These are phyloP conservation scores for Thermochaetoides dissita DNA, from an alignment of 2,329 filamentous ascomycete species.

Conservation along the genomic window DNA sequence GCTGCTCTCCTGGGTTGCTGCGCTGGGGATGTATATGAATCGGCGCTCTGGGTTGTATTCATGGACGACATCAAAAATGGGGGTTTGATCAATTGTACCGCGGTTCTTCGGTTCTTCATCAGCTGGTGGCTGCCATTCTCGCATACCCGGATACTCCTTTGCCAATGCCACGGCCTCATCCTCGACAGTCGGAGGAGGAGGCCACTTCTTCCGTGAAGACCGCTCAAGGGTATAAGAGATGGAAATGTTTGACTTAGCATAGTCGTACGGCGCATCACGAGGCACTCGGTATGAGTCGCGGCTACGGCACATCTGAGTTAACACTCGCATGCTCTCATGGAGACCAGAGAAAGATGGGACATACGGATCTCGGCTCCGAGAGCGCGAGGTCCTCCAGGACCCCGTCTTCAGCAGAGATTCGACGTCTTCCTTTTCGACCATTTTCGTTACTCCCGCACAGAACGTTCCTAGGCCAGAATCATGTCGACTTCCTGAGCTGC, in stretches of 20 bases:
- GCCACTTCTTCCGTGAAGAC: slow-evolving; percentile 17
- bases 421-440: slow-evolving; percentile 31
- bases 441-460: slow-evolving; percentile 17
- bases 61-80: slow-evolving; percentile 49
- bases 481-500: slow-evolving; percentile 1
- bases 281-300: slow-evolving; percentile 5
- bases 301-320: slow-evolving; percentile 1
- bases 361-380: slow-evolving; percentile 24
- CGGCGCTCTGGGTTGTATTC: slow-evolving; percentile 49
- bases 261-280: slow-evolving; percentile 5
- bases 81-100: slow-evolving; percentile 54
- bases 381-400: slow-evolving; percentile 35
- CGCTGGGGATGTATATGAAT: slow-evolving; percentile 43
- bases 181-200: slow-evolving; percentile 53
- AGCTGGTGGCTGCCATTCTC: slow-evolving; percentile 17
- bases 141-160: slow-evolving; percentile 37
- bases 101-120: slow-evolving; percentile 45
- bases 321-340: too few species aligned
- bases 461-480: not conserved
- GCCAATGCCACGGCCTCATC: slow-evolving; percentile 51
- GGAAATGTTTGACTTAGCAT: slow-evolving; percentile 5
- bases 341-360: slow-evolving; percentile 1
- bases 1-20: slow-evolving; percentile 11
- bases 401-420: slow-evolving; percentile 34
- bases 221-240: slow-evolving; percentile 4